phyloP scores from a whole-genome alignment of 805 yeast genomes.

The Metschnikowia orientalis region DNA sequence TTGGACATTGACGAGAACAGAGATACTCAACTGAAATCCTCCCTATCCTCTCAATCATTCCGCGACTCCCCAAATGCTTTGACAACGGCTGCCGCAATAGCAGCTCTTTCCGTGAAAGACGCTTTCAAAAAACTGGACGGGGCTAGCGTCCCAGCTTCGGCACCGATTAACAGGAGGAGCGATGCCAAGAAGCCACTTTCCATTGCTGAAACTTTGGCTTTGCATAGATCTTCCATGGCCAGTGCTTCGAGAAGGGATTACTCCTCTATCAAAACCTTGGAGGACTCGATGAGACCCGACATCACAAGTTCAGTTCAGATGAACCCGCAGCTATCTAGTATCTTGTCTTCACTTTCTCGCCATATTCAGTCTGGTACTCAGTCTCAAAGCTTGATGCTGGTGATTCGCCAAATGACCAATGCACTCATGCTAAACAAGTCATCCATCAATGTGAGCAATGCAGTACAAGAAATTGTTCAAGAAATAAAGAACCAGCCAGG shows the following conservation, averaged over 20 bases:
- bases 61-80: constrained; percentile 5
- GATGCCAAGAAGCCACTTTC: constrained; percentile 35
- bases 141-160: background rate
- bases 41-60: constrained; percentile 4
- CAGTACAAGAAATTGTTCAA: constrained; percentile 11
- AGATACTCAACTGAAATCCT: constrained; percentile 3
- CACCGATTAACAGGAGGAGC: constrained; percentile 5
- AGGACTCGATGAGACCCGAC: constrained; percentile 18
- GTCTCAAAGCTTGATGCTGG: constrained; percentile 27
- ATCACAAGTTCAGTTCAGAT: constrained; percentile 7
- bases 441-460: constrained; percentile 11
- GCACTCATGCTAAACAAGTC: constrained; percentile 21
- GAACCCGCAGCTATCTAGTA: constrained; percentile 31
- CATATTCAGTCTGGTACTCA: constrained; percentile 23
- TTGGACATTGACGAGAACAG: constrained; percentile 28
- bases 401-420: constrained; percentile 38
- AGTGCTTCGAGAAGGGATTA: constrained; percentile 26
- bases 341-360: constrained; percentile 30
- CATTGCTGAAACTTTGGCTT: constrained; percentile 58
- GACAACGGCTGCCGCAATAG: constrained; percentile 15
- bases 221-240: constrained; percentile 45
- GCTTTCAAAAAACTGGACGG: constrained; percentile 4
- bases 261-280: constrained; percentile 25
- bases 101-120: constrained; percentile 12
- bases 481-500: constrained; percentile 18